These are phyloP conservation scores for Trichoderma gracile DNA, from an alignment of 2,329 filamentous ascomycete genomes.

Conservation along the genomic window DNA sequence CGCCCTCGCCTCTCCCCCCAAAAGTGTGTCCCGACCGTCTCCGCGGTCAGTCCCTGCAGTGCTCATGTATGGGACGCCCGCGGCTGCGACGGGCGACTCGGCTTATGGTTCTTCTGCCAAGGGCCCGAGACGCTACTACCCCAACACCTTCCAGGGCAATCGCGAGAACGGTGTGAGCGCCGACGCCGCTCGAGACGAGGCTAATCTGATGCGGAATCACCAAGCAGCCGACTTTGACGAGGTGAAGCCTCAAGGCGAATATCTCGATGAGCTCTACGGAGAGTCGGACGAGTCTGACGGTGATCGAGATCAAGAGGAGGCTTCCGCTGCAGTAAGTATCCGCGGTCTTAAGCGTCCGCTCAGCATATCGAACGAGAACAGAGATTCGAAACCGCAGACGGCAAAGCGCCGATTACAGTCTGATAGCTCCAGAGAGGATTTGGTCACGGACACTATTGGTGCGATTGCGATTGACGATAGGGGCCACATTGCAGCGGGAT, in stretches of 20 bases:
- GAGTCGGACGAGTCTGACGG: slow-evolving; percentile 22
- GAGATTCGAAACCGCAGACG: slow-evolving; percentile 15
- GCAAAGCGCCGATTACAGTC: slow-evolving; percentile 31
- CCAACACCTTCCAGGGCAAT: not conserved
- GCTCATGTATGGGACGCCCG: not conserved
- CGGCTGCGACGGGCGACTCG: not conserved
- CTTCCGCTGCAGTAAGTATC: slow-evolving; percentile 26
- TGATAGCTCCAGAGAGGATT: slow-evolving; percentile 52
- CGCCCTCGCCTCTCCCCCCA: not conserved
- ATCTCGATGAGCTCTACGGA: not conserved
- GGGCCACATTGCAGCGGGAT: slow-evolving; percentile 89
- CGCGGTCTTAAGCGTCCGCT: slow-evolving; percentile 42
- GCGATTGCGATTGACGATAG: slow-evolving; percentile 87
- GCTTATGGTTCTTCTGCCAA: not conserved
- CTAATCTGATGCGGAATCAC: not conserved
- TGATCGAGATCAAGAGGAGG: slow-evolving; percentile 10
- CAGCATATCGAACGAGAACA: slow-evolving; percentile 17
- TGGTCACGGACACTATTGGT: slow-evolving; percentile 88
- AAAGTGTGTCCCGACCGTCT: not conserved
- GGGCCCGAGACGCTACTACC: slow-evolving; percentile 5
- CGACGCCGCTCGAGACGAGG: slow-evolving; percentile 14
- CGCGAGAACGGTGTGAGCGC: slow-evolving; percentile 7
- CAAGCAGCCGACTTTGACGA: not conserved
- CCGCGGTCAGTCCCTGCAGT: not conserved
- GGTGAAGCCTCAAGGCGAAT: not conserved